Percentiles rank a stretch among this genome's conserved stretches.
These are phyloP conservation scores for Metroxylon sagu DNA, from an alignment of 176 grass and related monocot species.

Conservation along the genomic window DNA sequence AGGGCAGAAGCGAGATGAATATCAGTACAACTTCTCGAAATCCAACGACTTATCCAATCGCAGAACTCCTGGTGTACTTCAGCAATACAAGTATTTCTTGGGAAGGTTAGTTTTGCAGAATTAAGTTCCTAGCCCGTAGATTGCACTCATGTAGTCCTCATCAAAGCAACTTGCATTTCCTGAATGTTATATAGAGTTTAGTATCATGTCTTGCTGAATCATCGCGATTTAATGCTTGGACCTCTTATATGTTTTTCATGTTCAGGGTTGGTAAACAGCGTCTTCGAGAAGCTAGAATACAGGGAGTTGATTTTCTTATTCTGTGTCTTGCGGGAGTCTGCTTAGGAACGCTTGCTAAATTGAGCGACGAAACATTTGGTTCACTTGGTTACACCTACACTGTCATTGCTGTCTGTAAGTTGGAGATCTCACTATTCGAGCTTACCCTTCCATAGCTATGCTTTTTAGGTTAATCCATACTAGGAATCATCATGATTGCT, in stretches of 20 bases:
- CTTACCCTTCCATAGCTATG: background rate
- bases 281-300: constrained; percentile 78
- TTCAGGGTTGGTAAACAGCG: constrained; percentile 71
- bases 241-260: background rate
- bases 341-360: constrained; percentile 76
- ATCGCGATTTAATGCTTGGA: no score
- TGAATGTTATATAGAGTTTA: no score
- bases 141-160: no score
- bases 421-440: background rate
- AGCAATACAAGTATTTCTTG: constrained; percentile 73
- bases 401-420: constrained; percentile 89
- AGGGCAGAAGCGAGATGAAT: constrained; percentile 64
- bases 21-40: constrained; percentile 52
- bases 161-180: no score
- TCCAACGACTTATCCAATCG: constrained; percentile 66
- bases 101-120: constrained; percentile 39
- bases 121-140: background rate
- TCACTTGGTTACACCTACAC: constrained; percentile 82
- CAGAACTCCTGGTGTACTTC: constrained; percentile 48
- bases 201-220: no score
- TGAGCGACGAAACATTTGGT: constrained; percentile 79
- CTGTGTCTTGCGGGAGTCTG: constrained; percentile 70
- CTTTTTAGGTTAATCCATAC: no score
- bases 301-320: constrained; percentile 76
- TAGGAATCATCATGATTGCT: no score